A percentile compares a stretch with the other conserved stretches of the same genome.
Conservation (phyloP, 2,329 filamentous ascomycete genomes). For the Phoma sp. region DNA sequence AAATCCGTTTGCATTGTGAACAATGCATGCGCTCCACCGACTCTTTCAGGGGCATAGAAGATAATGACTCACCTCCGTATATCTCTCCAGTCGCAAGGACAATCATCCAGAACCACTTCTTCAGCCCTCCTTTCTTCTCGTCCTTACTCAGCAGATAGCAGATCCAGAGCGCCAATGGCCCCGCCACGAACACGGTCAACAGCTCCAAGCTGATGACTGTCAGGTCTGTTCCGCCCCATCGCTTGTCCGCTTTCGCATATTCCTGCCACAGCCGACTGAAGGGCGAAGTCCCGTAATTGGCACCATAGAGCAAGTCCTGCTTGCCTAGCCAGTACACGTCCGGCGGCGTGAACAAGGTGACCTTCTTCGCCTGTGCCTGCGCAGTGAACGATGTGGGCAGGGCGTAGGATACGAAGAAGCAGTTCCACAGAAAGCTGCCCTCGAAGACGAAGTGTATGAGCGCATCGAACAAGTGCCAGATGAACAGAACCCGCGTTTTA, state of each 20-base stretch:
- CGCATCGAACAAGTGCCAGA: constrained; percentile 94
- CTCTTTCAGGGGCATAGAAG: constrained; percentile 5
- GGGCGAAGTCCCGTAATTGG: constrained; percentile 61
- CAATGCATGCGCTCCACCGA: constrained; percentile 19
- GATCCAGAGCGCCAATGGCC: constrained; percentile 63
- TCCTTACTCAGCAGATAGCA: constrained; percentile 58
- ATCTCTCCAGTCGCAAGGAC: constrained; percentile 67
- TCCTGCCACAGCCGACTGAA: constrained; percentile 67
- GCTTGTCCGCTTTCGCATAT: constrained; percentile 67
- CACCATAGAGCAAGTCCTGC: constrained; percentile 63
- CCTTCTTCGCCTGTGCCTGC: constrained; percentile 32
- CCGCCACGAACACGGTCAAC: constrained; percentile 65
- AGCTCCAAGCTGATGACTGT: constrained; percentile 66
- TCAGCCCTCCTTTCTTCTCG: constrained; percentile 45
- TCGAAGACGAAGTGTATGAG: constrained; percentile 92
- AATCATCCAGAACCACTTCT: constrained; percentile 60
- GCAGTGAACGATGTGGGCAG: constrained; percentile 49
- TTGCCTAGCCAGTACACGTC: constrained; percentile 61
- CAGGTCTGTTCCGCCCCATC: constrained; percentile 66
- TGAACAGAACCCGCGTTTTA: constrained; percentile 77
- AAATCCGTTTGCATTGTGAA: constrained; percentile 17
- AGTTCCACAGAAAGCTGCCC: constrained; percentile 90
- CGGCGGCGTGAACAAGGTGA: constrained; percentile 52
- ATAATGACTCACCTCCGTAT: constrained; percentile 59
- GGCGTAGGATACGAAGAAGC: constrained; percentile 73